Evolutionary conservation across 805 yeast genomes (phyloP).

Genomic region (Ogataea paraovalis): DNA sequence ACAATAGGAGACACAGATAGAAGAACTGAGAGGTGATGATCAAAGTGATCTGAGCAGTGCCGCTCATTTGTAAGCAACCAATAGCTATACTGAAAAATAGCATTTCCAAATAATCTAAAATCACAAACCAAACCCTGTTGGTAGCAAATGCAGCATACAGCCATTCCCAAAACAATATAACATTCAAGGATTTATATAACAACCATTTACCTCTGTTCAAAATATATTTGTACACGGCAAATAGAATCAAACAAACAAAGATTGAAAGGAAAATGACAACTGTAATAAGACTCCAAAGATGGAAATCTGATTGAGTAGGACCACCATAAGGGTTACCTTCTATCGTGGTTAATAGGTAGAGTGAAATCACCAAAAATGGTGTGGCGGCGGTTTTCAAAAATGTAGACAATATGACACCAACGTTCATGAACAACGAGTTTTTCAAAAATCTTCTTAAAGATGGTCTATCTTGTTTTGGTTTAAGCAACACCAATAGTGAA

Average conservation of each 20-base stretch:
- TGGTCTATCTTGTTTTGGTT: conserved; percentile 7
- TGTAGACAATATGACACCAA: conserved; percentile 34
- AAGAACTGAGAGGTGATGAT: conserved; percentile 35
- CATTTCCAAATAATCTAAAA: conserved; percentile 33
- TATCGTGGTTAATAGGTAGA: conserved; percentile 19
- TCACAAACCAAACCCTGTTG: conserved; percentile 34
- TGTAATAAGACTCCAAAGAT: conserved; percentile 26
- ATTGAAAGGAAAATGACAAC: conserved; percentile 33
- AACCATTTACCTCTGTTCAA: conserved; percentile 18
- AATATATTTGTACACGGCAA: conserved; percentile 33
- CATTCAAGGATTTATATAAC: conserved; percentile 45
- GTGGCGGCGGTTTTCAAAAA: conserved; percentile 36
- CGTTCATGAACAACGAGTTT: conserved; percentile 24
- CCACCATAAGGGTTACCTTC: conserved; percentile 18
- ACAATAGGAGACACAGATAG: conserved; percentile 24
- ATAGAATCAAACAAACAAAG: conserved; percentile 32
- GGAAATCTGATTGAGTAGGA: conserved; percentile 10
- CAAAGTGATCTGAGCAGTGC: conserved; percentile 40
- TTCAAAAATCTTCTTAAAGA: conserved; percentile 11
- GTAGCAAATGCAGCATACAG: conserved; percentile 44
- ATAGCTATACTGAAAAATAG: conserved; percentile 38
- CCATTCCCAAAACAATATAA: conserved; percentile 44
- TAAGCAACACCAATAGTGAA: conserved; percentile 7
- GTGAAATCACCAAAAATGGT: conserved; percentile 41
- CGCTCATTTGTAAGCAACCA: conserved; percentile 41